A percentile compares a stretch with the other conserved stretches of the same genome.
Conservation (phyloP, 805 yeast species). For the Maudiozyma bulderi region DNA sequence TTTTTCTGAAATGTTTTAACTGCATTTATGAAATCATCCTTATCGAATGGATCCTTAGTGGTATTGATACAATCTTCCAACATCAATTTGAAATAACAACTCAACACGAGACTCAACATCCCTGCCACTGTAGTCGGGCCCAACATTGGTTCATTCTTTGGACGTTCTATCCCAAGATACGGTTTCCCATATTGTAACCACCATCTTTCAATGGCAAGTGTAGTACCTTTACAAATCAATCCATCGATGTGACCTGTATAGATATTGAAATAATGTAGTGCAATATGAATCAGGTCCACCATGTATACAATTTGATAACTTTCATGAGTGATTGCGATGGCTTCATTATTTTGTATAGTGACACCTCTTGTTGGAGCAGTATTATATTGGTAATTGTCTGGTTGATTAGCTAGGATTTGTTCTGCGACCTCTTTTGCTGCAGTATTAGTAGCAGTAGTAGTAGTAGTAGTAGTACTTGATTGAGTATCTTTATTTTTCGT, state of each 20-base stretch:
- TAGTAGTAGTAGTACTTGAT: not conserved
- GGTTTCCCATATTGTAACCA: slow-evolving; percentile 63
- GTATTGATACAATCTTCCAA: slow-evolving; percentile 45
- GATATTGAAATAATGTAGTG: slow-evolving; percentile 67
- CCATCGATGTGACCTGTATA: slow-evolving; percentile 67
- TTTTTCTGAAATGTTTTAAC: slow-evolving; percentile 74
- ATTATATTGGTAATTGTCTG: not conserved
- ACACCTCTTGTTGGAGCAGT: not conserved
- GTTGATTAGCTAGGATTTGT: not conserved
- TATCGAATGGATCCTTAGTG: slow-evolving; percentile 75
- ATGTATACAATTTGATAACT: slow-evolving; percentile 57
- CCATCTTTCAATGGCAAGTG: slow-evolving; percentile 68
- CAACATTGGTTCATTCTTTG: slow-evolving; percentile 41
- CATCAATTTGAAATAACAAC: slow-evolving; percentile 55
- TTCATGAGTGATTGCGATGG: not conserved
- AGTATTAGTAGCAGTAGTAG: not conserved
- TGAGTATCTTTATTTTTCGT: not conserved
- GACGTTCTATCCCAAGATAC: slow-evolving; percentile 25
- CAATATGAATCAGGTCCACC: slow-evolving; percentile 63
- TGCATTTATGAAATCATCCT: slow-evolving; percentile 53
- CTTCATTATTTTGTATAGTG: not conserved
- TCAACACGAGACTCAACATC: slow-evolving; percentile 64
- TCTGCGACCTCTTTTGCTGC: not conserved
- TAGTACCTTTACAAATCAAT: slow-evolving; percentile 67
- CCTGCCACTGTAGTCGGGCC: slow-evolving; percentile 69